phyloP scores from a whole-genome alignment of 2,329 filamentous ascomycete species.

The Botrytis cinerea region DNA sequence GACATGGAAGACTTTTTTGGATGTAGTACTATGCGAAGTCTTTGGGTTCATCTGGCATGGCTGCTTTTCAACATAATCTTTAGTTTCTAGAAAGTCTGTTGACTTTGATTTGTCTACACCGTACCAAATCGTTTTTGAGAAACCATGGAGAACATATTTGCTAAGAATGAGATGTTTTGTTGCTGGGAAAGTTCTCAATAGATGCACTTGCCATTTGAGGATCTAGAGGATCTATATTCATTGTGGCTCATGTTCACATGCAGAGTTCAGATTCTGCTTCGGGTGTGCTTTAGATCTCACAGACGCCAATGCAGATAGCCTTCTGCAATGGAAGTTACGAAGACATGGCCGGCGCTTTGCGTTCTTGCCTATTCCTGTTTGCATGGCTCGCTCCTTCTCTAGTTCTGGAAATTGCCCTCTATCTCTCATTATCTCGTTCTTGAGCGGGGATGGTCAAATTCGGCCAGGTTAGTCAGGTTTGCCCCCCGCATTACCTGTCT shows the following conservation, averaged over 20 bases:
- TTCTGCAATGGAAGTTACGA: neutral
- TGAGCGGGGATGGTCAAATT: neutral
- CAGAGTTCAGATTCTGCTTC: neutral
- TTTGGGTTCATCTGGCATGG: neutral
- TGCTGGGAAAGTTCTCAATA: neutral
- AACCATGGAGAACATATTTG: neutral
- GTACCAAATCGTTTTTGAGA: neutral
- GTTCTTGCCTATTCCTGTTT: neutral
- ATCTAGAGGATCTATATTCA: neutral
- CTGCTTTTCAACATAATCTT: neutral
- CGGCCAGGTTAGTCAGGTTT: neutral
- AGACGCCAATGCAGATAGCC: neutral
- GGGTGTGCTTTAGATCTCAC: neutral
- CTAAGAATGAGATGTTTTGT: neutral
- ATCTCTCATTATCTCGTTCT: neutral
- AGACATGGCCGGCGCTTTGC: neutral
- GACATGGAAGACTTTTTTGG: neutral
- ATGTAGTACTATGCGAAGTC: neutral
- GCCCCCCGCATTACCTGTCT: neutral
- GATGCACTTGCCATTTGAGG: neutral
- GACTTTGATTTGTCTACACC: neutral
- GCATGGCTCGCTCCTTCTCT: constrained; percentile 7
- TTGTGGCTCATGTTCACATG: neutral
- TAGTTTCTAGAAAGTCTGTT: neutral
- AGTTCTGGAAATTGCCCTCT: neutral